Evolutionary conservation across 176 grass and related monocot genomes (phyloP), one percentile per base, ranked within the genome.

Genomic region (Avena eriantha): DNA sequence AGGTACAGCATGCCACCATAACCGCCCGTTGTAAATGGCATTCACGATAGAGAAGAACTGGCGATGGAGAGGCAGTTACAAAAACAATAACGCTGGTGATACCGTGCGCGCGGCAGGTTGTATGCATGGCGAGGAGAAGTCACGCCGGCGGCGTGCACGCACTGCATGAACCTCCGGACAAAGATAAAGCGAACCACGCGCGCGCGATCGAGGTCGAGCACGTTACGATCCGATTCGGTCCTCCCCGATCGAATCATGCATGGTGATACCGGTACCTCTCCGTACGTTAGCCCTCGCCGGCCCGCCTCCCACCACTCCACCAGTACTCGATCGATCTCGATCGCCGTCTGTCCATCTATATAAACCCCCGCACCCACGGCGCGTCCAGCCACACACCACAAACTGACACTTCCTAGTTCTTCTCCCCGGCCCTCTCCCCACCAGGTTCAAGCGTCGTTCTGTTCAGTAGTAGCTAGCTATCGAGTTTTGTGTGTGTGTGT

Each of bases 181-280:
- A 76, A 51, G 7, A 76, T 76, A 76, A 76, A 76, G 68, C 68
- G 34, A 69, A 64, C 60, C 60, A n/a, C 29, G 24, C 24, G 61
- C 61, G 61, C 61, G 68, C 39, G 48, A 51, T 76, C 13, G 22
- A 50, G 48, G 31, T 76, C 13, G 22, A 50, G 73, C 73, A 76
- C 73, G 73, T 76, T 43, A 43, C 18, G 17, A 54, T 56, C 53
- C 53, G 53, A 56, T 54, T 54, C 15, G 14, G 16, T 54, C 51
- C 51, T 54, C 15, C 51, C 51, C 51, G 39, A 41, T 41, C 51
- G 51, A 54, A 18, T 15, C 15, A 54, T 18, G 19, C 53, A 56
- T 56, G 53, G 53, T 19, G 53, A 56, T 56, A 56, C 13, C 23
- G 13, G 3, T 26, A 14, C 60, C 3, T 64, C 23, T 29, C 60